A percentile compares a stretch with the other conserved stretches of the same genome.
Conservation (phyloP, 2,329 filamentous ascomycete genomes). For the Teratosphaeria nubilosa region DNA sequence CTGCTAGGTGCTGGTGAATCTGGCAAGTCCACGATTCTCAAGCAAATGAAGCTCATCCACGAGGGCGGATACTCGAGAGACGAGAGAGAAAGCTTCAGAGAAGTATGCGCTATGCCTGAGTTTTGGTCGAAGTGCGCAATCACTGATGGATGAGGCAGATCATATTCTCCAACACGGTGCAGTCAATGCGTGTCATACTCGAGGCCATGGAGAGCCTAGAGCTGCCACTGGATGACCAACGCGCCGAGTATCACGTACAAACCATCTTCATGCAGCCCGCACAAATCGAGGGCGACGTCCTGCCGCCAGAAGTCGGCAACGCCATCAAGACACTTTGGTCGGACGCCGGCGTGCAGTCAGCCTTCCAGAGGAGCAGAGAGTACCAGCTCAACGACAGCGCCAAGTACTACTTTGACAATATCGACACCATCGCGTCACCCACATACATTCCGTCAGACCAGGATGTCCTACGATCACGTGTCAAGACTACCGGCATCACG, state of each 20-base stretch:
- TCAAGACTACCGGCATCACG: slow-evolving; percentile 95
- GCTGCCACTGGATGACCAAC: slow-evolving; percentile 79
- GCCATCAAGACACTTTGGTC: slow-evolving; percentile 91
- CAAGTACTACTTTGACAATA: slow-evolving; percentile 96
- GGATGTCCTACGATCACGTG: slow-evolving; percentile 88
- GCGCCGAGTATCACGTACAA: slow-evolving; percentile 94
- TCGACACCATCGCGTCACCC: slow-evolving; percentile 77
- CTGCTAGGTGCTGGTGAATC: slow-evolving; percentile 97
- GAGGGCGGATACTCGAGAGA: slow-evolving; percentile 98
- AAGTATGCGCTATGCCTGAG: slow-evolving; percentile 21
- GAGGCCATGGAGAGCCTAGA: slow-evolving; percentile 61
- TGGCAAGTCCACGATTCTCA: slow-evolving; percentile 86
- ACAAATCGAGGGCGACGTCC: slow-evolving; percentile 88
- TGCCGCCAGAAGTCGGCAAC: slow-evolving; percentile 87
- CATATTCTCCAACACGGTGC: slow-evolving; percentile 62
- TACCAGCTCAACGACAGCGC: slow-evolving; percentile 96
- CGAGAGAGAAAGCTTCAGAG: slow-evolving; percentile 59
- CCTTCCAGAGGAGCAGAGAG: slow-evolving; percentile 89
- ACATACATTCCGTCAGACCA: slow-evolving; percentile 94
- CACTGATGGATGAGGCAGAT: slow-evolving; percentile 30
- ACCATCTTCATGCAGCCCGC: slow-evolving; percentile 98
- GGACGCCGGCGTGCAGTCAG: slow-evolving; percentile 84
- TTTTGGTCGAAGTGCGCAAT: not conserved
- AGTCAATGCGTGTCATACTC: slow-evolving; percentile 60
- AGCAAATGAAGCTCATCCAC: slow-evolving; percentile 99